Percentiles rank a stretch among this genome's conserved stretches.
Evolutionary conservation across 2,329 filamentous ascomycete genomes (phyloP).

Genomic region (Pestalotiopsis sp.): DNA sequence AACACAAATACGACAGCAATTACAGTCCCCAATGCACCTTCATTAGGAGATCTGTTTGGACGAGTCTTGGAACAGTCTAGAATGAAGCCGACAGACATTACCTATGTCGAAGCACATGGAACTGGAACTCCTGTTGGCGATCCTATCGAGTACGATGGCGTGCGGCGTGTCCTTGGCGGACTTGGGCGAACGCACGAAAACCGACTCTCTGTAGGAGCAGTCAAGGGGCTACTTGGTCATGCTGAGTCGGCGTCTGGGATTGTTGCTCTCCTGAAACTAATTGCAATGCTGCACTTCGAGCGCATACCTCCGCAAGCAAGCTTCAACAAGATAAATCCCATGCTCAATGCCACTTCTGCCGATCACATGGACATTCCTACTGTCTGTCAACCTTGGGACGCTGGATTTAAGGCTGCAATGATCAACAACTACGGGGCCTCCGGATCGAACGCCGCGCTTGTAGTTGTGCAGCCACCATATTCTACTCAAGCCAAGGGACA

Average conservation of each 20-base stretch:
- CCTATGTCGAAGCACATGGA: constrained; percentile 71
- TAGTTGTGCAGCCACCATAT: constrained; percentile 24
- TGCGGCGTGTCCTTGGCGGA: constrained; percentile 62
- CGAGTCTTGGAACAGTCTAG: constrained; percentile 59
- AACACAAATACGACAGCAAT: constrained; percentile 67
- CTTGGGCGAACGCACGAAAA: constrained; percentile 29
- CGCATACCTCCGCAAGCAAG: constrained; percentile 50
- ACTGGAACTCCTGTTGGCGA: constrained; percentile 75
- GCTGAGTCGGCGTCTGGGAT: constrained; percentile 41
- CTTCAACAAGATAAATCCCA: constrained; percentile 50
- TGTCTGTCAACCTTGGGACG: constrained; percentile 5
- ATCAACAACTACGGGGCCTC: constrained; percentile 58
- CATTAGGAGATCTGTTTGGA: constrained; percentile 64
- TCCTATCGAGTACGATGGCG: constrained; percentile 65
- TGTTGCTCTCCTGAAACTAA: constrained; percentile 21
- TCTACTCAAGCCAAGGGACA: neutral
- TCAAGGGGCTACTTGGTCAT: constrained; percentile 52
- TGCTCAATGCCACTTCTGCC: constrained; percentile 40
- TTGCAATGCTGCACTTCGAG: constrained; percentile 26
- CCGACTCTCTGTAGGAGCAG: constrained; percentile 46
- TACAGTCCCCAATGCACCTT: constrained; percentile 63
- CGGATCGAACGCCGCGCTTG: constrained; percentile 48
- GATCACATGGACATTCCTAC: constrained; percentile 33
- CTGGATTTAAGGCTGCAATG: constrained; percentile 27
- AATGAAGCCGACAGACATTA: constrained; percentile 56